phyloP scores from a whole-genome alignment of 2,329 filamentous ascomycete genomes.

The Talaromyces sp. region DNA sequence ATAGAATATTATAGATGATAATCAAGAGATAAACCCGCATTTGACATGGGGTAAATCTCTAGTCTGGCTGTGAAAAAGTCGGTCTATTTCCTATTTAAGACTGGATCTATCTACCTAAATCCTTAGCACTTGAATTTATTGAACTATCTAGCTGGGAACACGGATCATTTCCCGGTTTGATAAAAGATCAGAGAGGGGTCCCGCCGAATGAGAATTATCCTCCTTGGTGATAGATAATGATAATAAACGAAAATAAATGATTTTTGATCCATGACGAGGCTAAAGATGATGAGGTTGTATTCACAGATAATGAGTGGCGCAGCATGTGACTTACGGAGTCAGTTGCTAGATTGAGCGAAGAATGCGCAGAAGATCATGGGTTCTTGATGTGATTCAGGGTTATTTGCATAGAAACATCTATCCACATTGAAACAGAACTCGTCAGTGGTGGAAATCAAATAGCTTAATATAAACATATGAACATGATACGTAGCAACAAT shows the following conservation, averaged over 20 bases:
- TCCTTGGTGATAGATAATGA: background rate
- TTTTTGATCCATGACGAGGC: background rate
- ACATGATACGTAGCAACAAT: background rate
- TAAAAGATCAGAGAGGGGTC: background rate
- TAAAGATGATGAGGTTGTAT: background rate
- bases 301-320: background rate
- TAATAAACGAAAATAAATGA: background rate
- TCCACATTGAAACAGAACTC: background rate
- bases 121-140: background rate
- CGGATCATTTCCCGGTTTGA: background rate
- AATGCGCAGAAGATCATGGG: background rate
- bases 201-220: background rate
- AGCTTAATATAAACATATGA: background rate
- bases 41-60: background rate
- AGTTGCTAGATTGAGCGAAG: background rate
- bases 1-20: background rate
- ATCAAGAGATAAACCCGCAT: background rate
- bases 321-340: background rate
- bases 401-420: background rate
- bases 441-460: background rate
- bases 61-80: background rate
- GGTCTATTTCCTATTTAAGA: slow-evolving; percentile 1
- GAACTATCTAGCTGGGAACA: background rate
- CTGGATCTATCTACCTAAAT: background rate
- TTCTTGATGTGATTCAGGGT: background rate